Evolutionary conservation across 345 rosid species (phyloP).

Genomic region (Cardiospermum halicacabum): DNA sequence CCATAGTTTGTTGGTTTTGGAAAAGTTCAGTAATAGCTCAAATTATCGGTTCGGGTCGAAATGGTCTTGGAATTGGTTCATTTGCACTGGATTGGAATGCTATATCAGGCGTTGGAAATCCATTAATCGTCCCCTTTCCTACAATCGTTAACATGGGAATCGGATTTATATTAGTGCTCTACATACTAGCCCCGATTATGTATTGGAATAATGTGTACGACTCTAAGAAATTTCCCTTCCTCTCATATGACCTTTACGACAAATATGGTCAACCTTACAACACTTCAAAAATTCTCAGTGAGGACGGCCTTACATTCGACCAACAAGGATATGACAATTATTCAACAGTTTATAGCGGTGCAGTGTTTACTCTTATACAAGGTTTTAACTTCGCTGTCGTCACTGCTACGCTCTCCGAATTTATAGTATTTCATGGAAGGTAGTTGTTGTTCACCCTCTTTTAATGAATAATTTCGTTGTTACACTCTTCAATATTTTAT

Average conservation of each 20-base stretch:
- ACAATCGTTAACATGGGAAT: slow-evolving; percentile 17
- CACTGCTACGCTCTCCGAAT: slow-evolving; percentile 21
- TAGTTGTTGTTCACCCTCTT: slow-evolving; percentile 7
- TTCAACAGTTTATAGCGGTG: slow-evolving; percentile 23
- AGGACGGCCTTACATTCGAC: slow-evolving; percentile 2
- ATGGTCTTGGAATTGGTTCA: slow-evolving; percentile 12
- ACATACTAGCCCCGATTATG: slow-evolving; percentile 15
- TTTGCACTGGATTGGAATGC: slow-evolving; percentile 8
- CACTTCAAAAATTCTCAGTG: background rate
- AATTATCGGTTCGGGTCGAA: slow-evolving; percentile 12
- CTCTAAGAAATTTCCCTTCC: slow-evolving; percentile 22
- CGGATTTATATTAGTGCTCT: slow-evolving; percentile 20
- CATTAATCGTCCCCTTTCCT: slow-evolving; percentile 9
- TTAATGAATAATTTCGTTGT: background rate
- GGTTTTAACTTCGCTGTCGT: slow-evolving; percentile 28
- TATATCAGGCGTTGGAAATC: background rate
- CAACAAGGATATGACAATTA: slow-evolving; percentile 14
- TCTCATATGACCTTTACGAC: slow-evolving; percentile 15
- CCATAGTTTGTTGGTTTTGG: slow-evolving; percentile 21
- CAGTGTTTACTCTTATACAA: slow-evolving; percentile 7
- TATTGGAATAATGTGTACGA: slow-evolving; percentile 20
- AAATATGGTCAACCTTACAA: slow-evolving; percentile 16
- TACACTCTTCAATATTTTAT: no score
- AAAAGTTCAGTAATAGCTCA: slow-evolving; percentile 4
- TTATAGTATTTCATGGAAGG: slow-evolving; percentile 32